Percentiles rank a stretch among this genome's conserved stretches.
These are phyloP conservation scores for Phanerochaete carnosa DNA, from an alignment of 768 basidiomycete species.

Conservation along the genomic window DNA sequence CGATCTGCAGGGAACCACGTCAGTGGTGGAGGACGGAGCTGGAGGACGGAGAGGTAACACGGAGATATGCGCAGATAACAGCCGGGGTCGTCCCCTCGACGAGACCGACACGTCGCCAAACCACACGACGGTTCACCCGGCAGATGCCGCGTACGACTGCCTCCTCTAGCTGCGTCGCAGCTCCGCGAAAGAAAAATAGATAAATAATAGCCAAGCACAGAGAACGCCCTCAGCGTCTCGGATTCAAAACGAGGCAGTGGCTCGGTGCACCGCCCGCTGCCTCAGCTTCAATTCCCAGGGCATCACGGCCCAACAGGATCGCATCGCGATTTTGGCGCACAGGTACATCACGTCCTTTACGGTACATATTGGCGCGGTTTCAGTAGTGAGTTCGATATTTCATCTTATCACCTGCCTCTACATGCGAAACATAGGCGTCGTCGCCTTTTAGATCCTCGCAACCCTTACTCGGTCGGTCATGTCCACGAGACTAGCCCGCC, in stretches of 20 bases:
- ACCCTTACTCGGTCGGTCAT: constrained; percentile 20
- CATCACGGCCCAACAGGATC: constrained; percentile 10
- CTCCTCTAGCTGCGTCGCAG: too few relatives aligned
- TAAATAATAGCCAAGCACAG: not conserved
- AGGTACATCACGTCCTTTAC: constrained; percentile 15
- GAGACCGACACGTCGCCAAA: not conserved
- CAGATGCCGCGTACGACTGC: not conserved
- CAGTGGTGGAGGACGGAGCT: not conserved
- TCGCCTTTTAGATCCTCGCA: constrained; percentile 20
- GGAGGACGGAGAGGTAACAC: not conserved
- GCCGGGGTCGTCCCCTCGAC: not conserved
- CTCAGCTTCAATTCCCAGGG: not conserved
- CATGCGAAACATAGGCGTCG: constrained; percentile 18
- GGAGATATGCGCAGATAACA: constrained; percentile 19
- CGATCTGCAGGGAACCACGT: too few relatives aligned
- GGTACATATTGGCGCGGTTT: constrained; percentile 19
- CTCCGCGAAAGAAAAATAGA: too few relatives aligned
- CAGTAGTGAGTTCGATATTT: constrained; percentile 20
- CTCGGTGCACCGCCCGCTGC: not conserved
- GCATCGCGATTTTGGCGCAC: constrained; percentile 16
- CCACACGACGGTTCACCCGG: not conserved
- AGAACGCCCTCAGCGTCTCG: not conserved
- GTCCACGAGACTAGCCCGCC: constrained; percentile 20
- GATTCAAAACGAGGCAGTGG: not conserved
- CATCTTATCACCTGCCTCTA: constrained; percentile 26